These are phyloP conservation scores for Abortiporus biennis DNA, from an alignment of 1,284 basidiomycete species.

Conservation along the genomic window DNA sequence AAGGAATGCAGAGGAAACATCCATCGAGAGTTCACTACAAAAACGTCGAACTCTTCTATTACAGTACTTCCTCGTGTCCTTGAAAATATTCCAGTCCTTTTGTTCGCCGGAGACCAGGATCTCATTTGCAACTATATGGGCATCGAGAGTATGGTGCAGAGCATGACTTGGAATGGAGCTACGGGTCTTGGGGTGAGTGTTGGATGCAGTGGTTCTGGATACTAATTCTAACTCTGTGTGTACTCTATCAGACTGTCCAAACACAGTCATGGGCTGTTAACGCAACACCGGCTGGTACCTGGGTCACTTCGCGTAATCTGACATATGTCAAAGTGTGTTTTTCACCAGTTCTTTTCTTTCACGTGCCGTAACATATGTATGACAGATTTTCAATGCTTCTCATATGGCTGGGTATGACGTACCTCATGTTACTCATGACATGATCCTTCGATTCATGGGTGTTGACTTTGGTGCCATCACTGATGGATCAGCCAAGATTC, in stretches of 20 bases:
- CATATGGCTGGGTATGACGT: slow-evolving; percentile 95
- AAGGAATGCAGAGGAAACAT: slow-evolving; percentile 80
- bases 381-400: slow-evolving; percentile 85
- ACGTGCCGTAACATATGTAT: slow-evolving; percentile 23
- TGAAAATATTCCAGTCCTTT: slow-evolving; percentile 75
- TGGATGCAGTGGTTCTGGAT: slow-evolving; percentile 3
- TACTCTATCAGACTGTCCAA: slow-evolving; percentile 54
- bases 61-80: slow-evolving; percentile 77
- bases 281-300: slow-evolving; percentile 77
- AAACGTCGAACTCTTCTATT: slow-evolving; percentile 65
- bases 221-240: slow-evolving; percentile 5
- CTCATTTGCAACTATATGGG: slow-evolving; percentile 96
- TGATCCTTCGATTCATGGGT: slow-evolving; percentile 95
- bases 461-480: slow-evolving; percentile 80
- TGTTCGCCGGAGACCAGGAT: slow-evolving; percentile 96
- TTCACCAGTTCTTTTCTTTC: not conserved
- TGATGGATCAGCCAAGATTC: slow-evolving; percentile 68
- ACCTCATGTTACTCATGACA: slow-evolving; percentile 88
- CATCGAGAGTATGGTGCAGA: slow-evolving; percentile 79
- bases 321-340: slow-evolving; percentile 98
- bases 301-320: slow-evolving; percentile 84
- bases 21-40: slow-evolving; percentile 54
- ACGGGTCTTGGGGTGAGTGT: slow-evolving; percentile 78
- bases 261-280: slow-evolving; percentile 80
- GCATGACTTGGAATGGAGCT: slow-evolving; percentile 80